Base-by-base conservation (phyloP, 2,329 filamentous ascomycete genomes). In the Fusarium luffae region DNA sequence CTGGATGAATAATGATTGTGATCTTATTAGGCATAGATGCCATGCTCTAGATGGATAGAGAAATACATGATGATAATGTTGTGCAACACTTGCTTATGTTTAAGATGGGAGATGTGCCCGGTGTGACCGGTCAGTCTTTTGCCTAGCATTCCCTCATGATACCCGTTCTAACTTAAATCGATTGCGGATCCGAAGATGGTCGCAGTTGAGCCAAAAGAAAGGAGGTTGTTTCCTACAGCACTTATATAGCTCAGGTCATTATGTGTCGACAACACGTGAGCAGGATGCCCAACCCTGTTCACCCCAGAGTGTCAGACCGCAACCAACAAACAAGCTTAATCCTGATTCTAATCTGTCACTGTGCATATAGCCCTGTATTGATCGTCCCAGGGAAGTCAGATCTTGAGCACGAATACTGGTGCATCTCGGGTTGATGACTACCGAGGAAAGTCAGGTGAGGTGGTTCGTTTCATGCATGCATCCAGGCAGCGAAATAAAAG, bases 41-140 rank as follows among this genome's bases (percentile, higher is more conserved):
- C 16, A 56, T 54, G 63, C 49, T 69, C 51, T 73, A 73, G 68
- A 74, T 64, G 34, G 54, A 59, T 73, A 73, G 66, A 74, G 71
- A 73, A 57, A 59, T 46, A 57, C 64, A 62, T 42, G 11, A 28
- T 47, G 47, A 59, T 46, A 56, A 47, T 44, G 16, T 18, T 54
- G 8, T 42, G 30, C 58, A 23, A 21, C 23, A 16, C 11, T 27
- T 28, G 27, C 27, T 28, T 23, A 23, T 23, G 21, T 23, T 23
- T 23, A 23, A 23, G 21, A 23, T 23, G 21, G 21, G 21, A 23
- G 21, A 23, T 23, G 21, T 23, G 21, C 21, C 21, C 21, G 21
- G 21, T 23, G 21, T 23, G 21, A 23, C 21, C 21, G 21, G 21
- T 23, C 5, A 23, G 21, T 23, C 21, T 23, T 23, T 23, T 23